These are phyloP conservation scores for Auriscalpium orientale DNA, from an alignment of 768 basidiomycete species.

Conservation along the genomic window DNA sequence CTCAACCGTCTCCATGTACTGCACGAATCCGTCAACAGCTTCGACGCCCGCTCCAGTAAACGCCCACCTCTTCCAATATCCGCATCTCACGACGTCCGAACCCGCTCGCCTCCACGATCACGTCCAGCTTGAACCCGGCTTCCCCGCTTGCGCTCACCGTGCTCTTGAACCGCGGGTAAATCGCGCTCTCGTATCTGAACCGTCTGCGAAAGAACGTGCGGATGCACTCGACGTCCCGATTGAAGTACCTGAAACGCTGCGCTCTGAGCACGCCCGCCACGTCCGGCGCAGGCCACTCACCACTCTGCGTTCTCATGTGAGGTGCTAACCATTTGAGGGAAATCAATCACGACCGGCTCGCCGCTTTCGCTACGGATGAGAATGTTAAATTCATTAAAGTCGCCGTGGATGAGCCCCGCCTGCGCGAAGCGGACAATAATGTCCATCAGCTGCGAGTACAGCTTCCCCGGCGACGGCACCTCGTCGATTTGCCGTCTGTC, in stretches of 20 bases:
- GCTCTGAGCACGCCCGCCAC: not conserved
- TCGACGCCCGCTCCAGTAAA: not conserved
- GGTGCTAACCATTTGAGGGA: slow-evolving; percentile 98
- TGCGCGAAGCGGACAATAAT: slow-evolving; percentile 91
- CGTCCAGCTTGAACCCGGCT: slow-evolving; percentile 67
- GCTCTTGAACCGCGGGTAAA: slow-evolving; percentile 82
- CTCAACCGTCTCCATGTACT: slow-evolving; percentile 18
- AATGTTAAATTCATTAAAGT: slow-evolving; percentile 99
- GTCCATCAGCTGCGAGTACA: slow-evolving; percentile 92
- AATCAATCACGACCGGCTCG: slow-evolving; percentile 91
- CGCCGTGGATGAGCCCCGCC: slow-evolving; percentile 95
- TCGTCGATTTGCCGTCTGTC: slow-evolving; percentile 80
- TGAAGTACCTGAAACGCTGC: slow-evolving; percentile 78
- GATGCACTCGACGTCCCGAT: slow-evolving; percentile 96
- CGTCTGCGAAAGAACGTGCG: slow-evolving; percentile 85
- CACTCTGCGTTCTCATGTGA: slow-evolving; percentile 96
- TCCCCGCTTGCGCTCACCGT: slow-evolving; percentile 43
- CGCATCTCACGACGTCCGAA: slow-evolving; percentile 81
- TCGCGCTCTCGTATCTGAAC: slow-evolving; percentile 85
- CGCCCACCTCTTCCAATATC: slow-evolving; percentile 67
- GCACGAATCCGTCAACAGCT: slow-evolving; percentile 6
- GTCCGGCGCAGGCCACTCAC: slow-evolving; percentile 34
- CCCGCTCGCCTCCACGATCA: slow-evolving; percentile 90
- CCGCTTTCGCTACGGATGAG: slow-evolving; percentile 72
- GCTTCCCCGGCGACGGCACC: slow-evolving; percentile 76